A percentile compares a stretch with the other conserved stretches of the same genome.
These are phyloP conservation scores for Leishmania amazonensis DNA, from an alignment of 208 protist species.

Conservation along the genomic window DNA sequence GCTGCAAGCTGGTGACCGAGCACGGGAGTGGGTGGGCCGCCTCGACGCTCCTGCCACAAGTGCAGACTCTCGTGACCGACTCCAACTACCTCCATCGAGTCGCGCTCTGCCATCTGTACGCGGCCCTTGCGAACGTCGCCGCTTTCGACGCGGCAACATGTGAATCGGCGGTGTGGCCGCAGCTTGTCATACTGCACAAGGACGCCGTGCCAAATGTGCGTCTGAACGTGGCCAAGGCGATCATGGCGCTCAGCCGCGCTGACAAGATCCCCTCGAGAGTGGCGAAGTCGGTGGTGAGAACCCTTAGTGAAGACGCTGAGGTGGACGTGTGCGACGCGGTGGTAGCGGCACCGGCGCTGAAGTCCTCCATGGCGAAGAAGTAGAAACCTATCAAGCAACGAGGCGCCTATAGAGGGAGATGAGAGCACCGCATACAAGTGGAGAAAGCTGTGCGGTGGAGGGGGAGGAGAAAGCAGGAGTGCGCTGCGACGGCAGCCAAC, in stretches of 20 bases:
- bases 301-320: conserved; percentile 61
- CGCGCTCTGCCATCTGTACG: conserved; percentile 74
- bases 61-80: conserved; percentile 56
- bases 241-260: conserved; percentile 46
- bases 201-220: conserved; percentile 88
- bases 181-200: conserved; percentile 56
- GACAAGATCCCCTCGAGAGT: conserved; percentile 55
- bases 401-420: neutral
- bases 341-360: conserved; percentile 12
- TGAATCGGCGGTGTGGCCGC: conserved; percentile 61
- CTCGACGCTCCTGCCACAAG: conserved; percentile 64
- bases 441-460: neutral
- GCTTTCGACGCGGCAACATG: conserved; percentile 57
- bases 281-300: conserved; percentile 52
- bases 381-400: neutral
- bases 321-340: conserved; percentile 76
- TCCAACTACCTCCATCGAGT: conserved; percentile 85
- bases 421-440: neutral
- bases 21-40: conserved; percentile 68
- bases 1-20: conserved; percentile 74
- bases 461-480: neutral
- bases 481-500: neutral
- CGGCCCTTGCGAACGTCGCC: conserved; percentile 52
- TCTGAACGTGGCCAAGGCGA: conserved; percentile 70
- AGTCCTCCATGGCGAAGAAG: conserved; percentile 21